A percentile compares a stretch with the other conserved stretches of the same genome.
Conservation (phyloP, 2,329 filamentous ascomycete genomes). For the Whalleya microplaca region DNA sequence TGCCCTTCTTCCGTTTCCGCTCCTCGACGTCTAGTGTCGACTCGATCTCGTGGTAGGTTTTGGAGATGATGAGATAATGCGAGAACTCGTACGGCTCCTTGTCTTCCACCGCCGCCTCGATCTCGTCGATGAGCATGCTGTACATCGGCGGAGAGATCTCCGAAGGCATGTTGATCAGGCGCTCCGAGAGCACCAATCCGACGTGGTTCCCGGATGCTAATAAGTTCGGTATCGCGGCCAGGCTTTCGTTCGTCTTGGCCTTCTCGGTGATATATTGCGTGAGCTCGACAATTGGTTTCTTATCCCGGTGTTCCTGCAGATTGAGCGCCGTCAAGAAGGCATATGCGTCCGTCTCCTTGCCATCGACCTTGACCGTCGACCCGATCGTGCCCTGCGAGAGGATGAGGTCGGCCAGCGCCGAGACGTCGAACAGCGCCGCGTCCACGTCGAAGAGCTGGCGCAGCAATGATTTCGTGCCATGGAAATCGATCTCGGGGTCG, state of each 20-base stretch:
- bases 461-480: constrained; percentile 86
- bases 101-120: constrained; percentile 84
- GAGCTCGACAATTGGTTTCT: constrained; percentile 71
- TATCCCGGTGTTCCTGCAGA: constrained; percentile 75
- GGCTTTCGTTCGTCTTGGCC: constrained; percentile 55
- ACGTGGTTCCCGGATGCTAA: constrained; percentile 64
- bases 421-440: constrained; percentile 82
- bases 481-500: constrained; percentile 86
- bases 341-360: constrained; percentile 89
- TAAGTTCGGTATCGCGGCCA: constrained; percentile 62
- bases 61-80: constrained; percentile 89
- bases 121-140: constrained; percentile 89
- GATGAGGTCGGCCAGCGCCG: constrained; percentile 82
- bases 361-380: constrained; percentile 96
- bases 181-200: constrained; percentile 87
- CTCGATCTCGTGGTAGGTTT: constrained; percentile 87
- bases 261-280: constrained; percentile 70
- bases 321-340: constrained; percentile 91
- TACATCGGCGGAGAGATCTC: constrained; percentile 94
- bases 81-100: constrained; percentile 91
- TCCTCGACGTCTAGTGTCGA: constrained; percentile 75
- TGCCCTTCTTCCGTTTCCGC: constrained; percentile 69
- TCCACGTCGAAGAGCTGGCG: constrained; percentile 94
- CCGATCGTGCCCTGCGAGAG: constrained; percentile 85
- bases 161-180: constrained; percentile 94